Conservation (phyloP, 2,329 filamentous ascomycete species). For the Teratosphaeria zuluensis region DNA sequence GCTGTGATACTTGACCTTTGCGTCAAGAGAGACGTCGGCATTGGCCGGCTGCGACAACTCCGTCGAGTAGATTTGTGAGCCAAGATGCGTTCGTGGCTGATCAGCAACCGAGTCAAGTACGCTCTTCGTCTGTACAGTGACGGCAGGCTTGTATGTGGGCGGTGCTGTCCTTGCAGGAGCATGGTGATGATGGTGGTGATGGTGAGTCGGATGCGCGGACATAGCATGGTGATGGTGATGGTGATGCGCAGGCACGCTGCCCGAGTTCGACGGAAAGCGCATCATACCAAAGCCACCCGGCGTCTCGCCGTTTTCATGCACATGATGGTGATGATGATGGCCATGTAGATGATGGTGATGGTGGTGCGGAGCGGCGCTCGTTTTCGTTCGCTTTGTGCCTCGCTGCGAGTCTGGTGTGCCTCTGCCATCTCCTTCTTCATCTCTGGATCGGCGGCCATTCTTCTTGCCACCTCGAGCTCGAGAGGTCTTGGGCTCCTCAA, state of each 20-base stretch:
- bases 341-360: slow-evolving; percentile 42
- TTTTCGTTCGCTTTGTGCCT: slow-evolving; percentile 53
- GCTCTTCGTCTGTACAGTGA: slow-evolving; percentile 56
- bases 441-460: slow-evolving; percentile 59
- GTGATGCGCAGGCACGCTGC: slow-evolving; percentile 15
- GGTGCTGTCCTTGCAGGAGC: slow-evolving; percentile 18
- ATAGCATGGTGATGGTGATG: slow-evolving; percentile 31
- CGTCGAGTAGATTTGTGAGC: slow-evolving; percentile 72
- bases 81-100: slow-evolving; percentile 68
- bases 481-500: slow-evolving; percentile 32
- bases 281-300: slow-evolving; percentile 22
- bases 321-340: slow-evolving; percentile 25
- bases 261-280: slow-evolving; percentile 23
- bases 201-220: slow-evolving; percentile 26
- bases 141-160: slow-evolving; percentile 45
- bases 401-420: slow-evolving; percentile 38
- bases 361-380: slow-evolving; percentile 48
- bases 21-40: slow-evolving; percentile 30
- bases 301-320: slow-evolving; percentile 18
- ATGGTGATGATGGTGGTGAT: slow-evolving; percentile 26
- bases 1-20: slow-evolving; percentile 47
- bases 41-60: slow-evolving; percentile 42
- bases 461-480: slow-evolving; percentile 38
- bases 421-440: slow-evolving; percentile 51
- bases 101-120: slow-evolving; percentile 64